A percentile compares a stretch with the other conserved stretches of the same genome.
Conservation (phyloP, 164 flowering plant species). For the Stephania yunnanensis region DNA sequence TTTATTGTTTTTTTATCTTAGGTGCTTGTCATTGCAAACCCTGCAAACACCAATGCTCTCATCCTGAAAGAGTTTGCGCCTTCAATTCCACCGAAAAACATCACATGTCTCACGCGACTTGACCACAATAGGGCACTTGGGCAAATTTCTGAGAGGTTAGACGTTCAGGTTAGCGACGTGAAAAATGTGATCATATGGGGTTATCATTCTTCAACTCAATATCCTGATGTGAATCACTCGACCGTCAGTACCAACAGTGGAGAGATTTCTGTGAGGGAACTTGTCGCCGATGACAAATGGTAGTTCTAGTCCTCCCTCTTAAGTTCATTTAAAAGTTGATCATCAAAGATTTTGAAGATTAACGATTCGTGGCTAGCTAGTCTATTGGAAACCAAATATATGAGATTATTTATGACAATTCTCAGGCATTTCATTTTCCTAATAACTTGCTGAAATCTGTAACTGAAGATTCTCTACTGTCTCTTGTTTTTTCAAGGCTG, state of each 20-base stretch:
- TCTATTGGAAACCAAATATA: background rate
- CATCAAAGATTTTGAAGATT: background rate
- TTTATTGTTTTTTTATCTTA: slow-evolving; percentile 16
- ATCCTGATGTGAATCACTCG: slow-evolving; percentile 86
- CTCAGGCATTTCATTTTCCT: background rate
- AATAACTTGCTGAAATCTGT: background rate
- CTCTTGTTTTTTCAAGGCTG: slow-evolving; percentile 35
- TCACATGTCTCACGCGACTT: slow-evolving; percentile 78
- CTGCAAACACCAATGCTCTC: slow-evolving; percentile 87
- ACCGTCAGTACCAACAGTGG: slow-evolving; percentile 43
- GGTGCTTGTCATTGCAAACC: slow-evolving; percentile 88
- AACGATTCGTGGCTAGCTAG: background rate
- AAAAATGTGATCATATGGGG: slow-evolving; percentile 92
- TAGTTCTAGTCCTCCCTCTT: slow-evolving; percentile 16
- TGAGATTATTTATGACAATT: background rate
- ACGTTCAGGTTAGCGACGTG: slow-evolving; percentile 57
- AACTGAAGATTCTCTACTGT: background rate
- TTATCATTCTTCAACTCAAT: slow-evolving; percentile 87
- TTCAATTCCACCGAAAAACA: slow-evolving; percentile 79
- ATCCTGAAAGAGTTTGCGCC: slow-evolving; percentile 86
- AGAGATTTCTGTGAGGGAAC: slow-evolving; percentile 46
- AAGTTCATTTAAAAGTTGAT: background rate
- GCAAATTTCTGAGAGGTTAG: slow-evolving; percentile 67
- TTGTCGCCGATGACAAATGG: slow-evolving; percentile 66
- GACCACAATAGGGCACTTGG: slow-evolving; percentile 89